Conservation (phyloP, 805 yeast species). For the Zygoascus biomembranicola region DNA sequence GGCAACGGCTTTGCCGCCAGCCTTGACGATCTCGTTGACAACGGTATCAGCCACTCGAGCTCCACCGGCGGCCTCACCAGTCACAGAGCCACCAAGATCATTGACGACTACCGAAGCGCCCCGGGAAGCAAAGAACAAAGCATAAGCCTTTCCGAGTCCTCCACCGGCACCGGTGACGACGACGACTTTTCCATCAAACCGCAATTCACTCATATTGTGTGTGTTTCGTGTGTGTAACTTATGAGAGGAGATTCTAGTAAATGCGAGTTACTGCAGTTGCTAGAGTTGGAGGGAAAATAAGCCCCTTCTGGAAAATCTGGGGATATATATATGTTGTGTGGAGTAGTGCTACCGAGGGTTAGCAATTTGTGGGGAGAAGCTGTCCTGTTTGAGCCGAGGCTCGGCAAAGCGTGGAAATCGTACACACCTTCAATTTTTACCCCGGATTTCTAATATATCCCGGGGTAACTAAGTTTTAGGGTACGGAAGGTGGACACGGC, state of each 20-base stretch:
- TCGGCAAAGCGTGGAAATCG: not conserved
- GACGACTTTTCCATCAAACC: constrained; percentile 74
- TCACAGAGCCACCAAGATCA: constrained; percentile 80
- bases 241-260: not conserved
- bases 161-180: constrained; percentile 97
- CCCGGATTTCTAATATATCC: not conserved
- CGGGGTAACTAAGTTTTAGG: too few relatives aligned
- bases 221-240: not conserved
- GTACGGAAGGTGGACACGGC: too few relatives aligned
- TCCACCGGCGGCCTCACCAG: constrained; percentile 54
- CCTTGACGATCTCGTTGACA: constrained; percentile 67
- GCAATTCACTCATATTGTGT: constrained; percentile 27
- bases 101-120: constrained; percentile 96
- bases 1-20: constrained; percentile 85
- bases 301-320: not conserved
- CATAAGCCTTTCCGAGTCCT: constrained; percentile 85
- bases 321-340: not conserved
- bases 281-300: not conserved
- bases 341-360: not conserved
- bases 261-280: not conserved
- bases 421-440: not conserved
- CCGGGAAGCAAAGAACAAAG: constrained; percentile 74
- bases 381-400: not conserved
- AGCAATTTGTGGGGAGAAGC: not conserved
- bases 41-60: constrained; percentile 72